Base-by-base conservation (phyloP, 768 basidiomycete species). In the Gloeophyllum trabeum region DNA sequence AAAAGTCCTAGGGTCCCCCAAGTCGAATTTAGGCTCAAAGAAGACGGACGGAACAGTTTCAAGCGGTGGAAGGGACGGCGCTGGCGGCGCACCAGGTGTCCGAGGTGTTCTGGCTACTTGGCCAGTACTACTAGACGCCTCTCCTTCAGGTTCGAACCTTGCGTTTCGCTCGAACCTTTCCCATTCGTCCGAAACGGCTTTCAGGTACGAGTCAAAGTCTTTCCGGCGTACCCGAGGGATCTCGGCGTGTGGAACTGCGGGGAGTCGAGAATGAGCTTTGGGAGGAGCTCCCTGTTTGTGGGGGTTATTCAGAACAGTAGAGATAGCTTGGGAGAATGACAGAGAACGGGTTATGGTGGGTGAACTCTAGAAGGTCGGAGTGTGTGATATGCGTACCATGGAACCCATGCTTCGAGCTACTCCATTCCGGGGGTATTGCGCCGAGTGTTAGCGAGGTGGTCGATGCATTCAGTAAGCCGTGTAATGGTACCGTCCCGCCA, bases 231-330 rank as follows among this genome's bases (percentile, higher is more conserved):
- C 83, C 42, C 86, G 82, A 23, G 87, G 84, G 5, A 93, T 72
- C 44, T 81, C 78, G 1, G 83, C 81, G 5, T 81, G 75, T 2
- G 73, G 72, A 2, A 79, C 77, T 24, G 81, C 59, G 1, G 87
- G 83, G 14, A 97, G 65, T 0, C 79, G 61, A 1, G 90, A 85
- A 50, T 93, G 87, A 0, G 90, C 78, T 56, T 94, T 88, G 23
- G 93, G 84, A 10, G 93, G 90, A 5, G 84, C 81, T 38, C 84
- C 81, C 25, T 70, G 73, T 61, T 81, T 85, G 54, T 83, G 80
- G 1, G 93, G 93, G 52, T 85, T 91, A 53, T 92, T 92, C 40
- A 96, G 73, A 21, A 96, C 87, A 14, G 88, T 92, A 6, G 92
- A 93, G 48, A 96, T 92, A 28, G 91, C 93, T 96, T 57, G 12